A percentile compares a stretch with the other conserved stretches of the same genome.
These are phyloP conservation scores for Yamadazyma membranifaciens DNA, from an alignment of 1,139 yeast genomes.

Conservation along the genomic window DNA sequence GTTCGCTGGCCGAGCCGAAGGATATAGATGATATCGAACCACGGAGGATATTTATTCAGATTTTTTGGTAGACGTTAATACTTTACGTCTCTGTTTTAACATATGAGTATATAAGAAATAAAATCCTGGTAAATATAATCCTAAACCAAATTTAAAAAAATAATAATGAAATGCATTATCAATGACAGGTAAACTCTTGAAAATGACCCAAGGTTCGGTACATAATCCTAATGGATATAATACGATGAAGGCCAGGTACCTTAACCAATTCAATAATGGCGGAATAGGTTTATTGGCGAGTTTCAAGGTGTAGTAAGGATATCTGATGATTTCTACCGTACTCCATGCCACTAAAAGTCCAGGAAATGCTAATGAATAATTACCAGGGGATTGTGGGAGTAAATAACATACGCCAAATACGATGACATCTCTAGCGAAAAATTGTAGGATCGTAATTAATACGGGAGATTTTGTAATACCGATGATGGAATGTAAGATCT, in stretches of 20 bases:
- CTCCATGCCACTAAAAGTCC: slow-evolving; percentile 34
- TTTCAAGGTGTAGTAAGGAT: slow-evolving; percentile 27
- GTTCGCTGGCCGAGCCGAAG: background rate
- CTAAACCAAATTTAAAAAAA: slow-evolving; percentile 28
- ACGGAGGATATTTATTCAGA: background rate
- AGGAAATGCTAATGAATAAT: slow-evolving; percentile 24
- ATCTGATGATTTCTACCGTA: slow-evolving; percentile 32
- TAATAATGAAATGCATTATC: slow-evolving; percentile 17
- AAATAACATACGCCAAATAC: slow-evolving; percentile 30
- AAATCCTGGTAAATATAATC: slow-evolving; percentile 35
- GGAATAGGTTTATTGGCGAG: slow-evolving; percentile 18
- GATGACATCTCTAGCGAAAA: slow-evolving; percentile 32
- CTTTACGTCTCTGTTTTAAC: slow-evolving; percentile 30
- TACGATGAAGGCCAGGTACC: slow-evolving; percentile 33
- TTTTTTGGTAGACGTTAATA: slow-evolving; percentile 3
- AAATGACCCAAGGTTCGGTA: slow-evolving; percentile 32
- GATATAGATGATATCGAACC: too few species aligned
- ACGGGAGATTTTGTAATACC: slow-evolving; percentile 34
- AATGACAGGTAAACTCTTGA: slow-evolving; percentile 19
- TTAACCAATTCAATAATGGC: slow-evolving; percentile 24
- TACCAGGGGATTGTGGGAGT: slow-evolving; percentile 34
- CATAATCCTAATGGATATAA: slow-evolving; percentile 36
- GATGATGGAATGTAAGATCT: slow-evolving; percentile 23
- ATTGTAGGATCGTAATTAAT: slow-evolving; percentile 28
- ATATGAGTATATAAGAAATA: slow-evolving; percentile 29